Evolutionary conservation across 1,284 basidiomycete species (phyloP), one percentile per base, ranked within the genome.

Genomic region (Coniferiporia weirii): DNA sequence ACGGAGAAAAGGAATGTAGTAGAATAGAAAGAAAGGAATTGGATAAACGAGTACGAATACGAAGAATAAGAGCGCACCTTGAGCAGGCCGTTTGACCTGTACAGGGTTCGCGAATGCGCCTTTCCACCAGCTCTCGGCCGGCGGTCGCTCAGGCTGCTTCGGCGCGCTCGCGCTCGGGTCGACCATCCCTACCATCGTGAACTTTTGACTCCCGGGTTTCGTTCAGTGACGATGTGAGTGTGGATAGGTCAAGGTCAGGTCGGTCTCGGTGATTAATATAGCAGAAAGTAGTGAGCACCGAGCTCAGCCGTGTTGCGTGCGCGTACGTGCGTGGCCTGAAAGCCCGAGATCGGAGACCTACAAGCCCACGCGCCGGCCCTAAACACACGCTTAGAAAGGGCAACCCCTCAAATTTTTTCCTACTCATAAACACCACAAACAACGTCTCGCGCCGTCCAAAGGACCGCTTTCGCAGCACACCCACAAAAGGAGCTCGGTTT

Each of bases 391-490:
- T 22, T 36, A 52, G 32, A 35, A 48, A 53, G 9, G n/a, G n/a
- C n/a, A n/a, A n/a, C n/a, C 43, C 47, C 19, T 54, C 64, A 70
- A 66, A 59, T 68, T 70, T 71, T 65, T 66, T 66, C 34, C 48
- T 56, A 47, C 8, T 48, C 15, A 20, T 58, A 12, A 38, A 27
- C 45, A 35, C 60, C 53, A 58, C 50, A 49, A 60, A 47, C 13
- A 20, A 15, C 44, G 44, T 44, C 66, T 66, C 67, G 70, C 78
- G 81, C 79, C 80, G 84, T 79, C 73, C 73, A 80, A 87, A 89
- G 88, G 84, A 89, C 84, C 87, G 89, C 83, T 75, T 71, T 90
- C 87, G 83, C 89, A 91, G 88, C 81, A 79, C 74, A 80, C 89
- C 75, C 71, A 88, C 86, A 79, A 79, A 76, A 27, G 27, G 76